A percentile compares a stretch with the other conserved stretches of the same genome.
phyloP scores from a whole-genome alignment of 805 yeast species.

The Ogataea zsoltii region DNA sequence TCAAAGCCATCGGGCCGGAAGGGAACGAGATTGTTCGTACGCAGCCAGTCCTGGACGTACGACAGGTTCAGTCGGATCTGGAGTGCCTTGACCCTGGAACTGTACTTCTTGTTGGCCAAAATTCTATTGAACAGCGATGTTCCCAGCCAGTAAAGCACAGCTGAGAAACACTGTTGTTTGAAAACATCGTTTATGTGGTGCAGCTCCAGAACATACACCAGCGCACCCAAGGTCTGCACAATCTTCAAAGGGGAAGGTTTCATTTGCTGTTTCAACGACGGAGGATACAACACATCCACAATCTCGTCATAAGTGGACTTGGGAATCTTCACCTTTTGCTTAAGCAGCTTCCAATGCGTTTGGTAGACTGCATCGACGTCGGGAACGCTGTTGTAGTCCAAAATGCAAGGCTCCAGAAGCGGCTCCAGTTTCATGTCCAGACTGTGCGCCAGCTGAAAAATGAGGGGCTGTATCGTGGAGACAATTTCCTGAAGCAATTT shows the following conservation, averaged over 20 bases:
- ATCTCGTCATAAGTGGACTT: constrained; percentile 70
- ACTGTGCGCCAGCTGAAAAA: constrained; percentile 66
- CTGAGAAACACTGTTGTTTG: constrained; percentile 75
- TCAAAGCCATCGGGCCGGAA: constrained; percentile 29
- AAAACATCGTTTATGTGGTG: constrained; percentile 78
- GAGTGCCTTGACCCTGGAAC: constrained; percentile 81
- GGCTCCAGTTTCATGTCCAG: constrained; percentile 59
- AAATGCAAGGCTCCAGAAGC: constrained; percentile 62
- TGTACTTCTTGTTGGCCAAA: constrained; percentile 63
- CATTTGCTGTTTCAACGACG: constrained; percentile 74
- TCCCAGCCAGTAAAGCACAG: constrained; percentile 77
- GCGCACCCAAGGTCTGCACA: constrained; percentile 84
- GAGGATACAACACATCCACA: constrained; percentile 77
- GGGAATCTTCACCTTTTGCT: constrained; percentile 37
- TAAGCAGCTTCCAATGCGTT: constrained; percentile 59
- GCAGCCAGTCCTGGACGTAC: constrained; percentile 89
- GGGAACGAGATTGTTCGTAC: constrained; percentile 60
- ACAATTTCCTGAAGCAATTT: constrained; percentile 58
- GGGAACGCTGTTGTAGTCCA: constrained; percentile 80
- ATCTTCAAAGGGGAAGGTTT: constrained; percentile 87
- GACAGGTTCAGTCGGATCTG: constrained; percentile 88
- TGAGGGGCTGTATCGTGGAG: constrained; percentile 55
- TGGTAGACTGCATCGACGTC: constrained; percentile 79
- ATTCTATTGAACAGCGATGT: constrained; percentile 72
- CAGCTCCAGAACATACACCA: constrained; percentile 79